Percentiles rank a stretch among this genome's conserved stretches.
phyloP scores from a whole-genome alignment of 148 eudicot species.

The Vaccinium darrowii region DNA sequence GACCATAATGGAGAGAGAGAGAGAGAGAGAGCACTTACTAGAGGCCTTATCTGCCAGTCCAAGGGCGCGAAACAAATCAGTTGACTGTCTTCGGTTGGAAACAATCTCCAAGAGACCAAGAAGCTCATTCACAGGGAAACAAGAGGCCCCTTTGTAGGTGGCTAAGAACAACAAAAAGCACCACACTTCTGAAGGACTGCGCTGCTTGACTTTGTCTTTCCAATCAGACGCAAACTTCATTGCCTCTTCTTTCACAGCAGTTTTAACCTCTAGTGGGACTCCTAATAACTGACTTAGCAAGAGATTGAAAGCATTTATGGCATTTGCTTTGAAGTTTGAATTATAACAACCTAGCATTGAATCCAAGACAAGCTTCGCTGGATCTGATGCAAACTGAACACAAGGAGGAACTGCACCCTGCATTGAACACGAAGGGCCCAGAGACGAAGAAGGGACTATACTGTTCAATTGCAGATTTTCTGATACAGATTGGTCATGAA shows the following conservation, averaged over 20 bases:
- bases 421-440: background rate
- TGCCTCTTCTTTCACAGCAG: slow-evolving; percentile 22
- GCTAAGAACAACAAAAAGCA: slow-evolving; percentile 20
- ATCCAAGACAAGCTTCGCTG: slow-evolving; percentile 48
- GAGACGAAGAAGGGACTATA: background rate
- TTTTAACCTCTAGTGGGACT: slow-evolving; percentile 22
- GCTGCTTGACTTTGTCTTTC: slow-evolving; percentile 13
- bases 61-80: slow-evolving; percentile 9
- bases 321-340: background rate
- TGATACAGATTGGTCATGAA: slow-evolving; percentile 4
- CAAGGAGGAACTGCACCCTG: slow-evolving; percentile 19
- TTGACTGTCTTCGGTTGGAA: background rate
- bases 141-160: slow-evolving; percentile 19
- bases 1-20: background rate
- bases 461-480: background rate
- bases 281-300: slow-evolving; percentile 30
- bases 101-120: slow-evolving; percentile 18
- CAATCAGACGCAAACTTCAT: slow-evolving; percentile 21
- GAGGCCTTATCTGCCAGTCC: slow-evolving; percentile 25
- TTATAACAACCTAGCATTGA: slow-evolving; percentile 26
- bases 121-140: slow-evolving; percentile 20
- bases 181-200: slow-evolving; percentile 4
- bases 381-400: slow-evolving; percentile 35
- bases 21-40: slow-evolving; percentile 18
- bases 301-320: slow-evolving; percentile 17